Conservation (phyloP, 352 stramenopile genomes). For the Discostella stelligera region DNA sequence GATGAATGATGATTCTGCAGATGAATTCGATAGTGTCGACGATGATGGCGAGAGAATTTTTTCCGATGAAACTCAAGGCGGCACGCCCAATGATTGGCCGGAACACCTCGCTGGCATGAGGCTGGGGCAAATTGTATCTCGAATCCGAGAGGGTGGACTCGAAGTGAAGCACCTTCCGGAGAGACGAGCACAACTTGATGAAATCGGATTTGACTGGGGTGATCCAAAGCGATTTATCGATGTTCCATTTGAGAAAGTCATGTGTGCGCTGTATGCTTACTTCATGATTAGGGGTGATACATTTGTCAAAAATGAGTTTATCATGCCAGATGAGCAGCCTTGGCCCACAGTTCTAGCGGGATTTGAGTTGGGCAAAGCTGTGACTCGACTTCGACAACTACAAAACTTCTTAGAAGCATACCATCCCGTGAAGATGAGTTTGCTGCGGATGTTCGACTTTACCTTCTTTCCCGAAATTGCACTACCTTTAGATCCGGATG, state of each 20-base stretch:
- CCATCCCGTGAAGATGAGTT: constrained; percentile 77
- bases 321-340: constrained; percentile 81
- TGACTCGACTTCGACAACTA: constrained; percentile 68
- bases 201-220: constrained; percentile 82
- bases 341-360: constrained; percentile 77
- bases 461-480: constrained; percentile 79
- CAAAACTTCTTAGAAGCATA: constrained; percentile 81
- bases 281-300: constrained; percentile 81
- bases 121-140: constrained; percentile 70
- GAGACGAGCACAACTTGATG: constrained; percentile 75
- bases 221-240: constrained; percentile 77
- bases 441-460: constrained; percentile 81
- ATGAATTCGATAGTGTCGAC: constrained; percentile 57
- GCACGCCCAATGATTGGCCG: constrained; percentile 66
- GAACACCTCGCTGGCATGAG: constrained; percentile 77
- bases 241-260: constrained; percentile 82
- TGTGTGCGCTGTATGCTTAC: constrained; percentile 81
- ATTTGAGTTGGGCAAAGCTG: constrained; percentile 74
- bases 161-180: constrained; percentile 78
- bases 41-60: constrained; percentile 36
- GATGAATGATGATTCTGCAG: constrained; percentile 47
- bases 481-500: constrained; percentile 69
- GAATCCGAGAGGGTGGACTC: constrained; percentile 80
- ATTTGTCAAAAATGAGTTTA: constrained; percentile 76
- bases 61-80: constrained; percentile 24